A percentile compares a stretch with the other conserved stretches of the same genome.
phyloP scores from a whole-genome alignment of 2,329 filamentous ascomycete genomes.

The Phoma sp. region DNA sequence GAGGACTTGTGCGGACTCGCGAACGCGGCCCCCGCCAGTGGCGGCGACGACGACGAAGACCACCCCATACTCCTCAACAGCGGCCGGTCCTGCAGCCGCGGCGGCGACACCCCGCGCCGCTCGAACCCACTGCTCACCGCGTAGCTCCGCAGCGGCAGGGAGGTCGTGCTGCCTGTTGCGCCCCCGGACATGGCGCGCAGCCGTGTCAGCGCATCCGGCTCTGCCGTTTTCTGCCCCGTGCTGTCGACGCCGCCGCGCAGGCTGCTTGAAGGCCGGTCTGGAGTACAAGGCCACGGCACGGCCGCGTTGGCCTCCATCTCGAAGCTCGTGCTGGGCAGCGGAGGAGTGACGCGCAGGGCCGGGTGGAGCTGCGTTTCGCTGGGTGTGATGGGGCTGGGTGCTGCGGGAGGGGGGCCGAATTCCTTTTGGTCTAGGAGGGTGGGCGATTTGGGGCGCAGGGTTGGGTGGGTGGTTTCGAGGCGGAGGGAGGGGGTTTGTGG shows the following conservation, averaged over 20 bases:
- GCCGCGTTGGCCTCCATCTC: conserved; percentile 4
- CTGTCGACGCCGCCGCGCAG: background rate
- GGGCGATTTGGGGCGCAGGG: conserved; percentile 20
- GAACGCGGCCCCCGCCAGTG: background rate
- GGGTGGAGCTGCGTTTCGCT: conserved; percentile 23
- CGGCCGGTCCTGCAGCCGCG: conserved; percentile 9
- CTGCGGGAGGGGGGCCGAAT: conserved; percentile 6
- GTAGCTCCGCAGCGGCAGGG: conserved; percentile 20
- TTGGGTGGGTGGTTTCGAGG: conserved; percentile 23
- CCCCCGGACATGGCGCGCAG: conserved; percentile 15
- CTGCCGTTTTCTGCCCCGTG: background rate
- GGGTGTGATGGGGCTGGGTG: conserved; percentile 8
- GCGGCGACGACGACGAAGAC: background rate
- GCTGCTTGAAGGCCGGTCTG: conserved; percentile 12
- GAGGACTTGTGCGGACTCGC: background rate
- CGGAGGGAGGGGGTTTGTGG: conserved; percentile 10
- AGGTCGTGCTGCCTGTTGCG: conserved; percentile 17
- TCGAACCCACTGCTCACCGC: conserved; percentile 14
- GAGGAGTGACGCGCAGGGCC: conserved; percentile 15
- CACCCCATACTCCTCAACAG: background rate
- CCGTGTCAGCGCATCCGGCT: conserved; percentile 4
- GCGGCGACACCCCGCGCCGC: conserved; percentile 11
- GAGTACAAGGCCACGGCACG: conserved; percentile 21
- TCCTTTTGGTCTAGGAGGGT: conserved; percentile 17
- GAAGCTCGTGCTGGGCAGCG: conserved; percentile 9